Base-by-base conservation (phyloP, 1,284 basidiomycete species). In the Earliella scabrosa region DNA sequence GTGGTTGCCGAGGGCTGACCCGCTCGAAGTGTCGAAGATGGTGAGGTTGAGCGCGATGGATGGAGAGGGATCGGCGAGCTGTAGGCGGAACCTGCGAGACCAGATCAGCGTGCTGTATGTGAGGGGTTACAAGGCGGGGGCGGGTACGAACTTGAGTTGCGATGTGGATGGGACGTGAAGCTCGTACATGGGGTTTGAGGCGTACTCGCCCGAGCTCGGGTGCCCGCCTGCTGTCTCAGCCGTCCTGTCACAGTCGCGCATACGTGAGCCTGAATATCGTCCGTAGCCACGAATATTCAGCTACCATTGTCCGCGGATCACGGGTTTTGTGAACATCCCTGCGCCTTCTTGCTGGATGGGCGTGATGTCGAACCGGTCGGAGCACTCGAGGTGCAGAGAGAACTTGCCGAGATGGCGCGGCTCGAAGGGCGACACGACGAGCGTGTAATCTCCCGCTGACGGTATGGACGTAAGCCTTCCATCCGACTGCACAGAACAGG, bases 281-380 rank as follows among this genome's bases (percentile, higher is more conserved):
- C 16, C 3, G 27, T 3, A 27, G n/a, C 6, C 3, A 10, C 5
- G 23, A 38, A 16, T 14, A 29, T 13, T 5, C 20, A 73, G 82
- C 56, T 64, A 91, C 94, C 94, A 97, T 46, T 76, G 71, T 1
- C 89, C 92, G 20, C 75, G 79, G 3, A 91, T 63, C 0, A 78
- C 70, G n/a, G n/a, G n/a, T 59, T 92, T 88, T 29, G 75, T 76
- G 68, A 89, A 97, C 94, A 97, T 93, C 1, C 95, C 95, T 0
- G 94, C 93, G 0, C 94, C 95, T 73, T 98, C 95, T 52, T 87
- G 85, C 0, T 90, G 88, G 61, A 98, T 96, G 1, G 87, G 76
- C 59, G 84, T 86, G 54, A 95, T 73, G 39, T 87, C 83, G 50
- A 89, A 80, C n/a, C 82, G 80, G 20, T 75, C 67, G 0, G 85